phyloP scores from a whole-genome alignment of 2,329 filamentous ascomycete genomes.

The Beauveria caledonica region DNA sequence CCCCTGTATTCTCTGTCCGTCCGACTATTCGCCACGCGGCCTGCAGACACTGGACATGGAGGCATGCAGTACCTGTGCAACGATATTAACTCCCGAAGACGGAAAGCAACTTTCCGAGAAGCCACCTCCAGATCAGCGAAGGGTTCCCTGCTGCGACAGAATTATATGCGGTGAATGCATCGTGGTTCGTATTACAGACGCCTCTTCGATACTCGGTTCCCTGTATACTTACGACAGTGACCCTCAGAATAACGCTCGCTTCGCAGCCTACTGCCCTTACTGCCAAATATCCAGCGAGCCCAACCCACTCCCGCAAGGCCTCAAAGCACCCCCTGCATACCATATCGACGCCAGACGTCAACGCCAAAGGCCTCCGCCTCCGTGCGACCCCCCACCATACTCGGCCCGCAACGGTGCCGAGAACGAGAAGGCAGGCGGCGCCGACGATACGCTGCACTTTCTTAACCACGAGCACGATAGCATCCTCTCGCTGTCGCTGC shows the following conservation, averaged over 20 bases:
- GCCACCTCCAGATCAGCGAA: slow-evolving; percentile 48
- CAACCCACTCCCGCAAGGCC: slow-evolving; percentile 49
- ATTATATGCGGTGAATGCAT: slow-evolving; percentile 66
- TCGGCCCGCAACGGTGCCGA: background rate
- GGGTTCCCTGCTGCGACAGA: slow-evolving; percentile 60
- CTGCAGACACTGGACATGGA: slow-evolving; percentile 21
- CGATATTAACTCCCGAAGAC: slow-evolving; percentile 41
- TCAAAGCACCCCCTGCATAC: slow-evolving; percentile 63
- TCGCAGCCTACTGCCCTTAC: slow-evolving; percentile 61
- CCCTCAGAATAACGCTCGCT: slow-evolving; percentile 54
- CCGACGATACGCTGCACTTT: slow-evolving; percentile 67
- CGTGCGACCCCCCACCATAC: background rate
- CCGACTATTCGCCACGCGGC: background rate
- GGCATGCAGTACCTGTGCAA: slow-evolving; percentile 64
- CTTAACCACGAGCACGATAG: slow-evolving; percentile 62
- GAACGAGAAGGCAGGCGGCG: slow-evolving; percentile 24
- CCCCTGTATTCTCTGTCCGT: too few species aligned
- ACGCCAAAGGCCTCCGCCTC: background rate
- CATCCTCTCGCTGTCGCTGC: slow-evolving; percentile 58
- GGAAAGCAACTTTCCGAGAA: slow-evolving; percentile 50
- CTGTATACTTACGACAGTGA: background rate
- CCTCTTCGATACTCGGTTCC: too few species aligned
- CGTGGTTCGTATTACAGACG: slow-evolving; percentile 35
- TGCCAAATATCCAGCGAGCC: slow-evolving; percentile 63
- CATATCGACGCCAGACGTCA: slow-evolving; percentile 9